A percentile compares a stretch with the other conserved stretches of the same genome.
phyloP scores from a whole-genome alignment of 129 eudicot species.

The Arctium minus region DNA sequence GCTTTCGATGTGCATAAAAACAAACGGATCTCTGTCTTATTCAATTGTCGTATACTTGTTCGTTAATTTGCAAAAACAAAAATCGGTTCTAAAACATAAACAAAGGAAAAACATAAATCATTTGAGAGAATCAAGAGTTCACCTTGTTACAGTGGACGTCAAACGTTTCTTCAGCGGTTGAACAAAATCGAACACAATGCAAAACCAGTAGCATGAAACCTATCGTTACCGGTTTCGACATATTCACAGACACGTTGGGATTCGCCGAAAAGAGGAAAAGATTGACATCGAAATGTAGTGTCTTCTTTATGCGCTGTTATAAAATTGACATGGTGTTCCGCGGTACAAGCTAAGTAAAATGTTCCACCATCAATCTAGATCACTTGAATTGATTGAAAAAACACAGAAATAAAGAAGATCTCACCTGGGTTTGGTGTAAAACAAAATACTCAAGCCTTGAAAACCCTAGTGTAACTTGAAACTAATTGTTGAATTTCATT shows the following conservation, averaged over 20 bases:
- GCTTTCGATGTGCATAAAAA: not conserved
- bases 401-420: too few species aligned
- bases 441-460: too few species aligned
- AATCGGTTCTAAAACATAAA: not conserved
- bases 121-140: not conserved
- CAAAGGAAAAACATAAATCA: not conserved
- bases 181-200: not conserved
- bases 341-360: not conserved
- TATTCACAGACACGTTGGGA: constrained; percentile 17
- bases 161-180: constrained; percentile 41
- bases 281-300: not conserved
- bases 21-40: not conserved
- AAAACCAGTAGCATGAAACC: constrained; percentile 1
- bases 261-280: constrained; percentile 8
- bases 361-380: not conserved
- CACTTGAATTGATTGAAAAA: too few species aligned
- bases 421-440: too few species aligned
- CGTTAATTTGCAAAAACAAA: not conserved
- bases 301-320: not conserved
- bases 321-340: not conserved
- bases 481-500: too few species aligned
- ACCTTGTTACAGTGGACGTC: constrained; percentile 84
- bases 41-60: not conserved
- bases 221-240: constrained; percentile 10
- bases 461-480: too few species aligned